These are phyloP conservation scores for Discostella pseudostelligera DNA, from an alignment of 108 stramenopile species.

Conservation along the genomic window DNA sequence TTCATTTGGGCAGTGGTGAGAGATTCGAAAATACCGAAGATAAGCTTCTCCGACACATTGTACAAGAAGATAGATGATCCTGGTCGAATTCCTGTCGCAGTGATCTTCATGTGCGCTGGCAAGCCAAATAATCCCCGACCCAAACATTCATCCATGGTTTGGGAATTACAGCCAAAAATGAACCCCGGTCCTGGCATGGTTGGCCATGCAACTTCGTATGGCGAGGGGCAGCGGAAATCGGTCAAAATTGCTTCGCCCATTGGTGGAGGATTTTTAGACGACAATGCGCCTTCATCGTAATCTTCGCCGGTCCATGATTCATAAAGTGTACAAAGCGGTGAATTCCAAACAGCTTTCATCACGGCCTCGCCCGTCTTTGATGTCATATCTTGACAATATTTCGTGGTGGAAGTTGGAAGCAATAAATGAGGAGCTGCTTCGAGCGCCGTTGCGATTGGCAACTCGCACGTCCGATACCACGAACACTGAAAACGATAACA, in stretches of 20 bases:
- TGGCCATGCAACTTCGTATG: slow-evolving; percentile 78
- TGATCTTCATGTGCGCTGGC: slow-evolving; percentile 84
- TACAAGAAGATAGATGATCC: slow-evolving; percentile 83
- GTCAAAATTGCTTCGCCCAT: slow-evolving; percentile 63
- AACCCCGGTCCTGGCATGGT: slow-evolving; percentile 81
- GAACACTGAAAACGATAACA: slow-evolving; percentile 64
- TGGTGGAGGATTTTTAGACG: slow-evolving; percentile 51
- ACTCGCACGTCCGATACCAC: slow-evolving; percentile 87
- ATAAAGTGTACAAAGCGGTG: slow-evolving; percentile 80
- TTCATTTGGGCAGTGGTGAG: slow-evolving; percentile 75
- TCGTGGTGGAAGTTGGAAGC: slow-evolving; percentile 65
- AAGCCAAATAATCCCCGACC: slow-evolving; percentile 87
- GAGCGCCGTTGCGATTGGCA: slow-evolving; percentile 71
- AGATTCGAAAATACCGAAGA: slow-evolving; percentile 91
- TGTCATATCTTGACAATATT: slow-evolving; percentile 83
- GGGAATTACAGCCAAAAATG: slow-evolving; percentile 84
- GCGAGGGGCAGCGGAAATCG: slow-evolving; percentile 72
- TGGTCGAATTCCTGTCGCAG: slow-evolving; percentile 72
- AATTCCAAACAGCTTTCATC: slow-evolving; percentile 88
- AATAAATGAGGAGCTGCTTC: slow-evolving; percentile 81
- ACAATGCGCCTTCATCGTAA: slow-evolving; percentile 33
- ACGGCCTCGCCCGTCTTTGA: slow-evolving; percentile 77
- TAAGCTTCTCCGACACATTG: slow-evolving; percentile 79
- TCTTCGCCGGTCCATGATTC: slow-evolving; percentile 67
- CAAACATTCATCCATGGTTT: slow-evolving; percentile 89